Percentiles rank a stretch among this genome's conserved stretches.
phyloP scores from a whole-genome alignment of 345 rosid genomes.

The Eucalyptus albens region DNA sequence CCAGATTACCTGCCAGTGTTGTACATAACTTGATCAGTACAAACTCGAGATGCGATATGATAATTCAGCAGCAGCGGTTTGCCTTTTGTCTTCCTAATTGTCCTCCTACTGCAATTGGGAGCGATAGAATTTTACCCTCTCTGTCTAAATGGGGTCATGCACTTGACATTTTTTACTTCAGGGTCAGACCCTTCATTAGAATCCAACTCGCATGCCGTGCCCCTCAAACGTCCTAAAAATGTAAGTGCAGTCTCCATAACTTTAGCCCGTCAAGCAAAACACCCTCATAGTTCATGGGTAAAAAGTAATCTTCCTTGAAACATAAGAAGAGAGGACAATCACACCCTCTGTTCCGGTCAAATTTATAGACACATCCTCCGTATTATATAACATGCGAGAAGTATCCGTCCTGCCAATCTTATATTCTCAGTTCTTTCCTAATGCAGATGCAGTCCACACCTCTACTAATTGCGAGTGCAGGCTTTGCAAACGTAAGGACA shows the following conservation, averaged over 20 bases:
- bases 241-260: not conserved
- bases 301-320: not conserved
- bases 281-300: not conserved
- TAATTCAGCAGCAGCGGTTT: not conserved
- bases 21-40: not conserved
- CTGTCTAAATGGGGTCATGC: not conserved
- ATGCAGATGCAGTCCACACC: not conserved
- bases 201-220: not conserved
- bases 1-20: constrained; percentile 1
- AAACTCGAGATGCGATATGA: not conserved
- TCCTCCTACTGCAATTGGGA: not conserved
- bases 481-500: not conserved
- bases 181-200: not conserved
- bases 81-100: not conserved
- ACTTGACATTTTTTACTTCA: not conserved
- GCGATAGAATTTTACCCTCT: not conserved
- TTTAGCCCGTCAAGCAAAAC: not conserved
- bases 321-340: not conserved
- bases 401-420: not conserved
- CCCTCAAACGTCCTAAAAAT: not conserved
- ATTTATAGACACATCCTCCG: not conserved
- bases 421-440: not conserved
- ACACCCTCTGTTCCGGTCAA: not conserved
- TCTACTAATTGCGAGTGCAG: not conserved
- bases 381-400: not conserved